Base-by-base conservation (phyloP, 371 early-diverging fungal species). In the Mortierella sp. region DNA sequence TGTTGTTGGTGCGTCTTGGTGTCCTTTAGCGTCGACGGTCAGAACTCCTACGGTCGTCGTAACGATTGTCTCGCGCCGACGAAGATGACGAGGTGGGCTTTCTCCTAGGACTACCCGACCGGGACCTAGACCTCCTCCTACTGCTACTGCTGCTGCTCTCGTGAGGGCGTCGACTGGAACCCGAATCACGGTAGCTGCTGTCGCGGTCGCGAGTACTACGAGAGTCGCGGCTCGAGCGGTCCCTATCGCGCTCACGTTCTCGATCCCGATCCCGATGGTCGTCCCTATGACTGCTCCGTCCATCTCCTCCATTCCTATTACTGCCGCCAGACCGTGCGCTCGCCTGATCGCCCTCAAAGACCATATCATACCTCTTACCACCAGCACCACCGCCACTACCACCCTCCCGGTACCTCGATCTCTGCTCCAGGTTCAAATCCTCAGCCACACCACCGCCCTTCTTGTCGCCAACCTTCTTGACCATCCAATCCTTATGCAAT, bases 401-500 rank as follows among this genome's bases (percentile, higher is more conserved):
- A 27, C 51, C 70, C 29, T 82, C 87, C 11, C 87, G 76, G 38
- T 86, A 86, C 63, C 82, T 32, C 6, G 84, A 84, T 14, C 82
- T 75, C 55, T 87, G 87, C 60, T 87, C 84, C 71, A 87, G 71
- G 32, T 87, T 87, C 63, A 83, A 58, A 60, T 80, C 83, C 41
- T 74, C 78, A 0, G 71, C 77, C 1, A 75, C 75, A 21, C 70
- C 78, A 4, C 44, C 74, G 1, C 60, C 79, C 32, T 48, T 71
- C 68, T 76, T 76, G 7, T 43, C 75, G 0, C 83, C 82, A 14
- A 89, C 86, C 44, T 92, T 88, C 71, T 90, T 90, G 27, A 89
- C 75, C 29, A 95, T 89, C 96, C 95, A 96, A 60, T 92, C 93
- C 70, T 91, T 91, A 82, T 96, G 96, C 27, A 98, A 89, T 74